Conservation (phyloP, 768 basidiomycete genomes). For the Pisolithus marmoratus region DNA sequence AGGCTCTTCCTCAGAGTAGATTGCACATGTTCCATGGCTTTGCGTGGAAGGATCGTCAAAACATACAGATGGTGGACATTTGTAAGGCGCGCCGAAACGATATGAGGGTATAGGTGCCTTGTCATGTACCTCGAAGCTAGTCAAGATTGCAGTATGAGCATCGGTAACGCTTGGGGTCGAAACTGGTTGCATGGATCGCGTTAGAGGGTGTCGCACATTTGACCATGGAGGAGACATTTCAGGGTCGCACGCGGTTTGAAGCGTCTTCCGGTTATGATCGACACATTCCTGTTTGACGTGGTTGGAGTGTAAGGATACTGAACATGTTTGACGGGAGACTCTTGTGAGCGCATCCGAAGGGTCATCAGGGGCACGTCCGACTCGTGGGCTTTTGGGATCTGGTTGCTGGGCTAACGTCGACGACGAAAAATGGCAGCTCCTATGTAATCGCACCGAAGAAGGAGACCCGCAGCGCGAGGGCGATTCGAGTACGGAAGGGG, state of each 20-base stretch:
- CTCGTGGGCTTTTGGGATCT: slow-evolving; percentile 26
- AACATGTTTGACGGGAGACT: slow-evolving; percentile 17
- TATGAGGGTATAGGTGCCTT: slow-evolving; percentile 34
- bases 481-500: slow-evolving; percentile 14
- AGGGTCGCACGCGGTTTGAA: slow-evolving; percentile 24
- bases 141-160: slow-evolving; percentile 11
- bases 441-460: slow-evolving; percentile 41
- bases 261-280: slow-evolving; percentile 27
- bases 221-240: slow-evolving; percentile 13
- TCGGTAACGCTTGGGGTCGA: slow-evolving; percentile 9
- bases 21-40: slow-evolving; percentile 6
- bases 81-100: slow-evolving; percentile 33
- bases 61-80: no score
- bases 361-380: slow-evolving; percentile 16
- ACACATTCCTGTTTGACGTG: slow-evolving; percentile 24
- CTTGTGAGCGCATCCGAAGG: slow-evolving; percentile 17
- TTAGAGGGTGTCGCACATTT: slow-evolving; percentile 13
- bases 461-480: slow-evolving; percentile 37
- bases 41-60: slow-evolving; percentile 10
- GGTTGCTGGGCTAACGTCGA: slow-evolving; percentile 20
- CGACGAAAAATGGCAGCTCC: slow-evolving; percentile 24
- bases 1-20: slow-evolving; percentile 18
- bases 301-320: slow-evolving; percentile 20
- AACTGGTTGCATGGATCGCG: slow-evolving; percentile 10
- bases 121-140: slow-evolving; percentile 2